A percentile compares a stretch with the other conserved stretches of the same genome.
These are phyloP conservation scores for Ailanthus altissimus DNA, from an alignment of 345 rosid genomes.

Conservation along the genomic window DNA sequence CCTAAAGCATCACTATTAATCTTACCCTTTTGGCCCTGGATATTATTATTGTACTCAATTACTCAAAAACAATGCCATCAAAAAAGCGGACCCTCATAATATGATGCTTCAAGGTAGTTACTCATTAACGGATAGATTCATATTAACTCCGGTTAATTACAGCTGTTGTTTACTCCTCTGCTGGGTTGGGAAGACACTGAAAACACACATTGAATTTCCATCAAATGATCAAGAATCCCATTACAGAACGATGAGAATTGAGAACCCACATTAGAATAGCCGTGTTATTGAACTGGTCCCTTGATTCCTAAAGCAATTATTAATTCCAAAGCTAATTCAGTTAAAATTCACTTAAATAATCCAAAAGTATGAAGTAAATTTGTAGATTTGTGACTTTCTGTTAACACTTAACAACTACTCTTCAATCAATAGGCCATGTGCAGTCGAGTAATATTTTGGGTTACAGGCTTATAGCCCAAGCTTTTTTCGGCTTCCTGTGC, in stretches of 20 bases:
- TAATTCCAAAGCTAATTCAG: too few species aligned
- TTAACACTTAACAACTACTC: background rate
- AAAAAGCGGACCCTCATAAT: conserved; percentile 2
- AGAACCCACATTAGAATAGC: too few species aligned
- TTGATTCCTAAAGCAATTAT: too few species aligned
- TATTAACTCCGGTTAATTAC: background rate
- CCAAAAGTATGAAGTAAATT: background rate
- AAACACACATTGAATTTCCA: too few species aligned
- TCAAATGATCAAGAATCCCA: too few species aligned
- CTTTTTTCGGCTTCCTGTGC: background rate
- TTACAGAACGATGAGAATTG: too few species aligned
- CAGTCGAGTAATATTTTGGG: background rate
- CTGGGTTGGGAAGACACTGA: too few species aligned
- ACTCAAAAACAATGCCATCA: background rate
- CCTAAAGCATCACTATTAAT: background rate
- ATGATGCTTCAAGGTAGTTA: background rate
- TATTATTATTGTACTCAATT: conserved; percentile 2
- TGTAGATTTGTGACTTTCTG: background rate
- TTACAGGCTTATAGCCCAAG: background rate
- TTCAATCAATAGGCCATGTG: background rate
- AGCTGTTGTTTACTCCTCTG: too few species aligned
- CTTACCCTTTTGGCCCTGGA: background rate
- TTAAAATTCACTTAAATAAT: too few species aligned
- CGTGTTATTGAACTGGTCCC: too few species aligned
- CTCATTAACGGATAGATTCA: background rate